phyloP scores from a whole-genome alignment of 2,329 filamentous ascomycete species.

The Calonectria ilicicola region DNA sequence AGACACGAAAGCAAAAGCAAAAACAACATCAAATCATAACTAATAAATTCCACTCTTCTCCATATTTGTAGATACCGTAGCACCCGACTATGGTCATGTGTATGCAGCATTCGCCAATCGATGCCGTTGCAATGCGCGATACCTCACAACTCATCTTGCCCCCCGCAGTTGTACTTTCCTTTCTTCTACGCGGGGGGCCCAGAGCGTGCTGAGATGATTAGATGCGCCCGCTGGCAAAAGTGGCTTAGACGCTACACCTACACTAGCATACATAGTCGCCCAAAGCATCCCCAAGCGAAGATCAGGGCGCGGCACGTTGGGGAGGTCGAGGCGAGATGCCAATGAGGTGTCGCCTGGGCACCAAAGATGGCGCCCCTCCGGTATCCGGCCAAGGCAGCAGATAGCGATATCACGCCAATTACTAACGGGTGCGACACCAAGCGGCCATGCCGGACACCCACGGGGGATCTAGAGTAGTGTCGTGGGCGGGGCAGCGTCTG shows the following conservation, averaged over 20 bases:
- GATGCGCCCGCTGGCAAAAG: not conserved
- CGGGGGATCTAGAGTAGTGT: conserved; percentile 5
- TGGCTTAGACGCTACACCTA: not conserved
- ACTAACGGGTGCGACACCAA: not conserved
- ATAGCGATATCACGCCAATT: conserved; percentile 15
- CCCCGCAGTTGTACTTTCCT: not conserved
- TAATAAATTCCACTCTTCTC: not conserved
- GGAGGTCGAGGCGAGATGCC: not conserved
- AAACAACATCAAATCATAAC: not conserved
- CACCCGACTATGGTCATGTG: not conserved
- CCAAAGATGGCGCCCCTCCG: not conserved
- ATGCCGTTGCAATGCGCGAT: not conserved
- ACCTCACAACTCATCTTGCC: not conserved
- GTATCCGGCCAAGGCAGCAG: not conserved
- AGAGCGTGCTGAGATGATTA: not conserved
- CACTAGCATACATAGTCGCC: not conserved
- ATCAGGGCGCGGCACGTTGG: not conserved
- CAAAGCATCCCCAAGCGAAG: not conserved
- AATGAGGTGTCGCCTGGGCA: not conserved
- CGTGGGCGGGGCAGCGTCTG: not conserved
- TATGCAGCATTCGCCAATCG: not conserved
- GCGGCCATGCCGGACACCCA: conserved; percentile 2
- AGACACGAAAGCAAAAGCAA: not conserved
- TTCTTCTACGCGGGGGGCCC: not conserved
- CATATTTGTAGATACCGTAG: not conserved